These are phyloP conservation scores for Penicillium sp. DNA, from an alignment of 2,329 filamentous ascomycete genomes.

Conservation along the genomic window DNA sequence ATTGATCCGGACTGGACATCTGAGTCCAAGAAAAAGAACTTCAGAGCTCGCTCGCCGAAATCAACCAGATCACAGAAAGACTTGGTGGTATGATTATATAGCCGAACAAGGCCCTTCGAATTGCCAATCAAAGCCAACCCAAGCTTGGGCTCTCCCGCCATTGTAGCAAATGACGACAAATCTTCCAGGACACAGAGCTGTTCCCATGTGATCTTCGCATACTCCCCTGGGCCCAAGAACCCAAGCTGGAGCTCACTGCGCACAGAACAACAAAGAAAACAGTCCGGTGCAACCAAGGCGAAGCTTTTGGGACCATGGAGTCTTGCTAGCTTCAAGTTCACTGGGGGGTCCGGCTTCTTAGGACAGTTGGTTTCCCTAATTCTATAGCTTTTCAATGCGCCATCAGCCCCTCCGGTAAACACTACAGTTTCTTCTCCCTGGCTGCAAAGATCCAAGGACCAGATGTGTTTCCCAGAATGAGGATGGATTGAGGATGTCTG, in stretches of 20 bases:
- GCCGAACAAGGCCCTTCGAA: conserved; percentile 35
- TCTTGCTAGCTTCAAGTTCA: conserved; percentile 5
- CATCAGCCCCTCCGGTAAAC: conserved; percentile 84
- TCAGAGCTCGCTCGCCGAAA: conserved; percentile 33
- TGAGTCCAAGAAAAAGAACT: conserved; percentile 30
- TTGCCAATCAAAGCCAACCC: conserved; percentile 42
- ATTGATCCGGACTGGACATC: conserved; percentile 16
- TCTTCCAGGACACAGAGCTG: conserved; percentile 34
- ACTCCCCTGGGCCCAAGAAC: conserved; percentile 7
- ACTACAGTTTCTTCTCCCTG: conserved; percentile 48
- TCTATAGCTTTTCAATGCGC: conserved; percentile 55
- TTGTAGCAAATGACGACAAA: conserved; percentile 34
- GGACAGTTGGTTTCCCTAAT: conserved; percentile 18
- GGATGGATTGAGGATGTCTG: conserved; percentile 62
- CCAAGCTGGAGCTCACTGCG: conserved; percentile 40
- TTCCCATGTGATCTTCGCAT: conserved; percentile 31
- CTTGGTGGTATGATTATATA: conserved; percentile 39
- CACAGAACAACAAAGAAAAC: conserved; percentile 36
- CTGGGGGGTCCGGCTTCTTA: background rate
- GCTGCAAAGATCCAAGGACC: conserved; percentile 64
- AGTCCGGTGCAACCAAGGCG: conserved; percentile 39
- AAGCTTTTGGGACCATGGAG: conserved; percentile 33
- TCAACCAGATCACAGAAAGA: conserved; percentile 32
- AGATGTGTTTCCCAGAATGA: conserved; percentile 89
- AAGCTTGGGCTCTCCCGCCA: conserved; percentile 33